A percentile compares a stretch with the other conserved stretches of the same genome.
These are phyloP conservation scores for Clarireedia sp. DNA, from an alignment of 2,329 filamentous ascomycete genomes.

Conservation along the genomic window DNA sequence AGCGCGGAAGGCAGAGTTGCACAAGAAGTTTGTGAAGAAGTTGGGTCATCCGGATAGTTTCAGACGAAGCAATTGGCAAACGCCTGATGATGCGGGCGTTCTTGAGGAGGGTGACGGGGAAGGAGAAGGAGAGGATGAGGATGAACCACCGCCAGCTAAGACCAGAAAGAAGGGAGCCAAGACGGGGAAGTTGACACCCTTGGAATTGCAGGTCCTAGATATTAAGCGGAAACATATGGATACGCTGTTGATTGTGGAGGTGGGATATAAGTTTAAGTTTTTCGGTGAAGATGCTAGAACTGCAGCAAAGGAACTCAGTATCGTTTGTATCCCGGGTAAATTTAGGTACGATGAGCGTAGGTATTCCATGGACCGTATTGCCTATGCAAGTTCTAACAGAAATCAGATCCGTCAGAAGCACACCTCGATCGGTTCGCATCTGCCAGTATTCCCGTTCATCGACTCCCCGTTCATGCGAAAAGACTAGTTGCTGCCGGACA, in stretches of 20 bases:
- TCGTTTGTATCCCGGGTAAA: constrained; percentile 95
- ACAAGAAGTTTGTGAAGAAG: constrained; percentile 82
- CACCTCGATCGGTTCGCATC: constrained; percentile 89
- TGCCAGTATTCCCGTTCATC: constrained; percentile 88
- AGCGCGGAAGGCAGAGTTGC: constrained; percentile 61
- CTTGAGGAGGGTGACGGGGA: constrained; percentile 45
- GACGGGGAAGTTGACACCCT: constrained; percentile 76
- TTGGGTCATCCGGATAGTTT: constrained; percentile 81
- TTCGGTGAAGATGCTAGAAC: constrained; percentile 90
- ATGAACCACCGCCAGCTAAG: constrained; percentile 42
- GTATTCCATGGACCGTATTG: constrained; percentile 24
- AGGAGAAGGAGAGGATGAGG: constrained; percentile 48
- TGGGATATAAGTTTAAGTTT: constrained; percentile 96
- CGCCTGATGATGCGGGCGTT: constrained; percentile 44
- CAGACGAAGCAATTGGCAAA: constrained; percentile 46
- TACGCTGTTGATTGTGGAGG: constrained; percentile 83
- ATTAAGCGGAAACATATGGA: constrained; percentile 90
- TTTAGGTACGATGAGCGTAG: constrained; percentile 83
- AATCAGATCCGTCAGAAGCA: constrained; percentile 71
- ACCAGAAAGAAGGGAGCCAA: constrained; percentile 63
- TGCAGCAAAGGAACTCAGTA: constrained; percentile 83
- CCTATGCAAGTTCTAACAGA: constrained; percentile 17
- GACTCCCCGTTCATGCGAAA: constrained; percentile 88
- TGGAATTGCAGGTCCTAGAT: constrained; percentile 88
- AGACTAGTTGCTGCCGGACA: constrained; percentile 84